These are phyloP conservation scores for Dactylellina parvicollis DNA, from an alignment of 2,329 filamentous ascomycete species.

Conservation along the genomic window DNA sequence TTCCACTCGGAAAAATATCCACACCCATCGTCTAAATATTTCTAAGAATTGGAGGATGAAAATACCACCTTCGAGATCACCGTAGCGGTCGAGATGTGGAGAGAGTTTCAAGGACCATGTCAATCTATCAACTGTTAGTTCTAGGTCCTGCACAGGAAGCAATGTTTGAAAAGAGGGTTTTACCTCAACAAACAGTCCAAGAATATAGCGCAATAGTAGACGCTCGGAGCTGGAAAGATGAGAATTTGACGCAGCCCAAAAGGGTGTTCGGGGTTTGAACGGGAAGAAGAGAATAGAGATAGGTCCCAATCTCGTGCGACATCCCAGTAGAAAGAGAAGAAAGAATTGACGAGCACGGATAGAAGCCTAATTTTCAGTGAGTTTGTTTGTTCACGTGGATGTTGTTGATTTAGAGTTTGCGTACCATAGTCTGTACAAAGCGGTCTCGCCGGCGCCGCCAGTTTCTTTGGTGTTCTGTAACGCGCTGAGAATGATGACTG, in stretches of 20 bases:
- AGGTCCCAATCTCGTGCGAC: conserved; percentile 97
- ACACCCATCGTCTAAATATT: conserved; percentile 88
- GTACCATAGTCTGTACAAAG: conserved; percentile 59
- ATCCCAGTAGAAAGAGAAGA: conserved; percentile 99
- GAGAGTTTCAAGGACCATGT: conserved; percentile 92
- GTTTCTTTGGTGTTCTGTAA: conserved; percentile 73
- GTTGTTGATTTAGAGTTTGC: conserved; percentile 38
- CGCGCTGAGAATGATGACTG: conserved; percentile 83
- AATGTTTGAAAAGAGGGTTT: conserved; percentile 72
- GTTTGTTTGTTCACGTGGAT: conserved; percentile 1
- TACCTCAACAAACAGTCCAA: conserved; percentile 82
- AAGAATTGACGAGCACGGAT: conserved; percentile 81
- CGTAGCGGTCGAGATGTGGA: conserved; percentile 81
- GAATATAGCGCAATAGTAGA: conserved; percentile 84
- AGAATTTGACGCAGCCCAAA: conserved; percentile 80
- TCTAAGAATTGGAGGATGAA: conserved; percentile 89
- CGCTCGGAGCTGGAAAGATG: conserved; percentile 74
- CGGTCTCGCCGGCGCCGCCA: conserved; percentile 61
- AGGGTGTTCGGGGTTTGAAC: conserved; percentile 70
- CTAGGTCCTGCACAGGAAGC: conserved; percentile 83
- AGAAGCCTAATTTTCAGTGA: conserved; percentile 66
- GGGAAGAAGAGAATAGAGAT: conserved; percentile 72
- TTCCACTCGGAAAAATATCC: conserved; percentile 96
- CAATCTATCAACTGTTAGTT: conserved; percentile 70
- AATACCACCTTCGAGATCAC: conserved; percentile 86